phyloP scores from a whole-genome alignment of 306 rosid genomes.

The Medicago ruthenica region DNA sequence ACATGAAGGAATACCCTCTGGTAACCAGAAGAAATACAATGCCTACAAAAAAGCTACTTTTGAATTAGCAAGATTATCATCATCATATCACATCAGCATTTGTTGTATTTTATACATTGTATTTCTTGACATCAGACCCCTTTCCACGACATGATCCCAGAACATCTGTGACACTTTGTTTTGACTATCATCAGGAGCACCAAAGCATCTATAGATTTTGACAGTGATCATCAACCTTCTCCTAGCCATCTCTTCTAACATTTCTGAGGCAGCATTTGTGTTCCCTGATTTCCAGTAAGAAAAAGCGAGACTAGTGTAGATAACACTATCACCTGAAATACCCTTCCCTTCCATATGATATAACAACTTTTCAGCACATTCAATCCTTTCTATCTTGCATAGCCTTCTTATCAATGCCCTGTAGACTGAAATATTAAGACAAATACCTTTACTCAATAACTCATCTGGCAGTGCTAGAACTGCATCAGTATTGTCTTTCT shows the following conservation, averaged over 20 bases:
- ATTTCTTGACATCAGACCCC: constrained; percentile 75
- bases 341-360: constrained; percentile 62
- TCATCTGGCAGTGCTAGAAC: constrained; percentile 66
- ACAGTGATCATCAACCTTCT: constrained; percentile 71
- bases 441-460: constrained; percentile 61
- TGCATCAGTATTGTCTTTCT: constrained; percentile 61
- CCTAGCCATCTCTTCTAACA: constrained; percentile 70
- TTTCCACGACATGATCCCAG: constrained; percentile 70
- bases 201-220: constrained; percentile 69
- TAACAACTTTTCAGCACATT: constrained; percentile 66
- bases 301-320: constrained; percentile 72
- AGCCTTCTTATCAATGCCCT: constrained; percentile 83
- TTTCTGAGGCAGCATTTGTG: constrained; percentile 46
- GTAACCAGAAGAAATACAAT: constrained; percentile 22
- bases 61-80: constrained; percentile 19
- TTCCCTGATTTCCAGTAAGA: constrained; percentile 78
- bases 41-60: constrained; percentile 6
- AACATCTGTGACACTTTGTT: constrained; percentile 55
- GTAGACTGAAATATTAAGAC: constrained; percentile 70
- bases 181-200: constrained; percentile 49
- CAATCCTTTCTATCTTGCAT: constrained; percentile 67
- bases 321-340: constrained; percentile 67
- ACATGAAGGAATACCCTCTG: not conserved
- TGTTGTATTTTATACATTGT: constrained; percentile 61
- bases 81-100: constrained; percentile 42